Base-by-base conservation (phyloP, 2,329 filamentous ascomycete genomes). In the Xylariaceae sp. region DNA sequence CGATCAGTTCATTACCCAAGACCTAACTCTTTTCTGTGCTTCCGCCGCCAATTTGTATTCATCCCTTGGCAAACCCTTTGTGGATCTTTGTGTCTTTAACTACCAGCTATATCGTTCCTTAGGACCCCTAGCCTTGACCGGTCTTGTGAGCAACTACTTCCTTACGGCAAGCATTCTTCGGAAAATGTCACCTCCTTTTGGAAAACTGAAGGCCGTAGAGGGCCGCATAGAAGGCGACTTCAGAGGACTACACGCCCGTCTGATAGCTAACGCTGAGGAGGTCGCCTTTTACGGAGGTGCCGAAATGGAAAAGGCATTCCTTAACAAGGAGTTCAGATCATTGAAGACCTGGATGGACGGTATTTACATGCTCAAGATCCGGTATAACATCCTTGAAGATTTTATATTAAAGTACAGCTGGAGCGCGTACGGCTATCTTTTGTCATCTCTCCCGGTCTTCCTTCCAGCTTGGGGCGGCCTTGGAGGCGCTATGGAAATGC, bases 351-450 rank as follows among this genome's bases (percentile, higher is more conserved):
- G 92, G 90, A 97, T 99, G 93, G 94, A 99, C 73, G 88, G 90
- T 50, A 97, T 99, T 65, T 99, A 99, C 76, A 92, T 92, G 74
- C 86, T 97, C 66, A 97, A 97, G 75, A 96, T 99, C 66, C 88
- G 92, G 13, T 99, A 99, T 78, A 99, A 97, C 73, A 99, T 99
- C 78, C 85, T 99, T 0, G 94, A 99, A 72, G 94, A 99, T 73
- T 96, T 99, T 70, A 91, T 99, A 53, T 79, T 99, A 61, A 99
- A 99, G 74, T 99, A 99, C 73, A 94, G 91, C 65, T 99, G 94
- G 94, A 97, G 92, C 64, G 94, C 94, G 0, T 96, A 97, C 71
- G 94, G 94, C 42, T 99, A 99, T 70, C 82, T 97, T 42, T 82
- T 99, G 58, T 94, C 93, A 1, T 95, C 93, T 2, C 80, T 99